Evolutionary conservation across 2,329 filamentous ascomycete species (phyloP), one percentile per base, ranked within the genome.

Genomic region (Akanthomyces lecanii): DNA sequence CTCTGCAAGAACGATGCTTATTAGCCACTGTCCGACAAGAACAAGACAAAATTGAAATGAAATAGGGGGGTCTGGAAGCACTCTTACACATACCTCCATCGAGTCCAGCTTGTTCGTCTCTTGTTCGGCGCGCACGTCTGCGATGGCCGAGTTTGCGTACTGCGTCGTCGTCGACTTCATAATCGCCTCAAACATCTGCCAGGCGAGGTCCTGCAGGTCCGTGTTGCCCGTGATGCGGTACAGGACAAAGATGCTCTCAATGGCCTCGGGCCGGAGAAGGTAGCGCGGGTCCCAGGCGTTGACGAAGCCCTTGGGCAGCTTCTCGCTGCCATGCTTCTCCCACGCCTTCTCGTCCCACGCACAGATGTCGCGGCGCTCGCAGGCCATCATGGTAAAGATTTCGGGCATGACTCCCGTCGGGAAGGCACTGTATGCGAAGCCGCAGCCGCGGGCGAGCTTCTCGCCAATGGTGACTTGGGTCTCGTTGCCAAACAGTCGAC

Each of bases 241-340:
- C 79, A 94, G 85, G 71, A 91, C 84, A 73, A 91, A 94, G 5
- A 95, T 84, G 16, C 86, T 89, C 77, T 94, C 90, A 61, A 94
- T 91, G 2, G 90, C 90, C 75, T 94, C 90, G 23, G 90, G 90
- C 63, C 88, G 82, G 51, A 91, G 78, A 36, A 89, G 84, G 70
- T 90, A 91, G 62, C 81, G 80, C 47, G 78, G 74, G 63, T 88
- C 83, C 48, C 76, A 73, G 53, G 88, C 79, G 21, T 77, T 76
- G 3, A 81, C 77, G 71, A 89, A 84, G 23, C 86, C 87, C 6
- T 74, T 76, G 8, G 82, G 80, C 5, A 89, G 63, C 1, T 38
- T 40, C 1, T 70, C 62, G n/a, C 73, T 67, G 23, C 60, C 64
- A 5, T 57, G 45, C 40, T 51, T 36, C 30, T 65, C 57, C 73